Base-by-base conservation (phyloP, 192 early-diverging fungal species). In the Haplosporangium gracile region DNA sequence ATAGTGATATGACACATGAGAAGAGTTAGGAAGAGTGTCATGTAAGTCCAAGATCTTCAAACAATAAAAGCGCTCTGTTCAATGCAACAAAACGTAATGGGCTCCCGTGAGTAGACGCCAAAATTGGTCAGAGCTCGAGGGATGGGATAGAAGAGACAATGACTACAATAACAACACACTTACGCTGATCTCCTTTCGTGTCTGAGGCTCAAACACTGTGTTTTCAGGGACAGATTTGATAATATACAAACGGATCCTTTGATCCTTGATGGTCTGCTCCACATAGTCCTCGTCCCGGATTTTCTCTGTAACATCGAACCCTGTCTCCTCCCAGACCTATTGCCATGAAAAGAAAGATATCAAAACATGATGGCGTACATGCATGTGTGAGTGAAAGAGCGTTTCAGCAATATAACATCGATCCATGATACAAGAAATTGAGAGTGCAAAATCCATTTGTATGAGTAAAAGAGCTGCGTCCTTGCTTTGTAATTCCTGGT, bases 161-260 rank as follows among this genome's bases (percentile, higher is more conserved):
- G 69, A 70, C 39, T 8, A 42, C 0, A 15, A 20, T 26, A 69
- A 69, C 15, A 29, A 40, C 63, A 60, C 6, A 85, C 85, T 75
- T 91, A 95, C 95, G 86, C 98, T 97, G 85, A 99, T 99, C 85
- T 99, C 98, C 86, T 98, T 98, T 73, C 98, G 90, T 11, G 96
- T 97, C 68, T 93, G 93, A 9, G 98, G 95, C 57, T 90, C 88
- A 82, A 99, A 99, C 36, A 90, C 69, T 0, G 96, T 96, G 80
- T 89, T 85, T 88, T 98, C 97, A 29, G 95, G 88, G 6, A 99
- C 96, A 55, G 96, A 96, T 68, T 94, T 90, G 68, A 98, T 93
- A 79, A 99, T 97, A 79, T 98, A 99, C 80, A 99, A 82, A 40
- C 96, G 90, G 42, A 98, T 95, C 75, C 95, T 89, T 89, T 99